Percentiles rank a stretch among this genome's conserved stretches.
These are phyloP conservation scores for Symbiodinium natans DNA, from an alignment of 73 alveolate species.

Conservation along the genomic window DNA sequence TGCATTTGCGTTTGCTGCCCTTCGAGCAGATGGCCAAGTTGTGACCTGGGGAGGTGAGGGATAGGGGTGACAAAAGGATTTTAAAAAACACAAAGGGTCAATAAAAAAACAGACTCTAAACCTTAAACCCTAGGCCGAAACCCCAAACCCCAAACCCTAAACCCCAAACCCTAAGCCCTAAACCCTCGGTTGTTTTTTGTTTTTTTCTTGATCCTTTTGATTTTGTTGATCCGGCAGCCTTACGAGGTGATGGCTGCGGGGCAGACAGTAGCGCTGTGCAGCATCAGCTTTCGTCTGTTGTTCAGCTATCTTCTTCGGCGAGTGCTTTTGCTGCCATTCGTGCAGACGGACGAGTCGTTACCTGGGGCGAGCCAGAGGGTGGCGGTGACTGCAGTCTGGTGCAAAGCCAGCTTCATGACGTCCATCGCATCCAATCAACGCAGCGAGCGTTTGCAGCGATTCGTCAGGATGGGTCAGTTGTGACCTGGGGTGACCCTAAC, in stretches of 20 bases:
- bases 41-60: conserved; percentile 1
- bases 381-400: not conserved
- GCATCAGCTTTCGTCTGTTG: not conserved
- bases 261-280: not conserved
- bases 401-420: not conserved
- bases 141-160: too few species aligned
- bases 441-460: not conserved
- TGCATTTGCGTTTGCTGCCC: not conserved
- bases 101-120: too few species aligned
- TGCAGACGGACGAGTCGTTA: not conserved
- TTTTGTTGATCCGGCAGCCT: too few species aligned
- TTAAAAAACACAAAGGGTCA: too few species aligned
- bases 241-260: not conserved
- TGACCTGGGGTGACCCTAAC: not conserved
- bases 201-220: too few species aligned
- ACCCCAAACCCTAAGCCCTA: too few species aligned
- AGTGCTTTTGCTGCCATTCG: not conserved
- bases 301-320: not conserved
- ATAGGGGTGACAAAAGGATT: too few species aligned
- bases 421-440: not conserved
- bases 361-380: conserved; percentile 3
- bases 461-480: not conserved
- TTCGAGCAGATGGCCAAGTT: not conserved
- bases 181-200: too few species aligned
- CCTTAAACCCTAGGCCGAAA: too few species aligned